Evolutionary conservation across 2,329 filamentous ascomycete genomes (phyloP).

Genomic region (Fusarium subglutinans): DNA sequence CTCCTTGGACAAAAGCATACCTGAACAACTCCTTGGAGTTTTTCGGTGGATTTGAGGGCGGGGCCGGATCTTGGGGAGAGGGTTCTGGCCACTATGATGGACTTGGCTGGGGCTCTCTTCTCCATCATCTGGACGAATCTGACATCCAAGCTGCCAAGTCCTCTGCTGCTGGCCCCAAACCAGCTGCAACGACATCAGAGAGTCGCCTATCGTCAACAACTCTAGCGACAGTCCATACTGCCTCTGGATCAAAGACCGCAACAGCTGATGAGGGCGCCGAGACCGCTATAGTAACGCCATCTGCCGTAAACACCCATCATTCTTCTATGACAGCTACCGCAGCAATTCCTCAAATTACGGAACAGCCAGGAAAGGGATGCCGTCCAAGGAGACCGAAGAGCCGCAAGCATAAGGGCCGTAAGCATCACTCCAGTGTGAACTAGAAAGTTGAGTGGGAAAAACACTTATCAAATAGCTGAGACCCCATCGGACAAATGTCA

Average conservation of each 20-base stretch:
- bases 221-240: not conserved
- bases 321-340: not conserved
- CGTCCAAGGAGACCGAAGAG: not conserved
- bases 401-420: not conserved
- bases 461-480: not conserved
- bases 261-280: not conserved
- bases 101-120: slow-evolving; percentile 1
- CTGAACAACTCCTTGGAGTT: not conserved
- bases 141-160: not conserved
- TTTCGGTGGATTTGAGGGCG: not conserved
- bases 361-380: not conserved
- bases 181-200: not conserved
- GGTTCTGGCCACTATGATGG: not conserved
- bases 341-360: not conserved
- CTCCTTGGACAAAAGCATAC: slow-evolving; percentile 26
- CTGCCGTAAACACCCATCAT: not conserved
- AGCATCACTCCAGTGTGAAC: not conserved
- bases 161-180: not conserved
- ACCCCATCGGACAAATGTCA: too few relatives aligned
- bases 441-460: not conserved
- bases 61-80: not conserved
- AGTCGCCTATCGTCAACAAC: not conserved
- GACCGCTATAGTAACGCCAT: not conserved
- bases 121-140: not conserved
- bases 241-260: not conserved